phyloP scores from a whole-genome alignment of 2,329 filamentous ascomycete genomes.

The Penicillium sp. region DNA sequence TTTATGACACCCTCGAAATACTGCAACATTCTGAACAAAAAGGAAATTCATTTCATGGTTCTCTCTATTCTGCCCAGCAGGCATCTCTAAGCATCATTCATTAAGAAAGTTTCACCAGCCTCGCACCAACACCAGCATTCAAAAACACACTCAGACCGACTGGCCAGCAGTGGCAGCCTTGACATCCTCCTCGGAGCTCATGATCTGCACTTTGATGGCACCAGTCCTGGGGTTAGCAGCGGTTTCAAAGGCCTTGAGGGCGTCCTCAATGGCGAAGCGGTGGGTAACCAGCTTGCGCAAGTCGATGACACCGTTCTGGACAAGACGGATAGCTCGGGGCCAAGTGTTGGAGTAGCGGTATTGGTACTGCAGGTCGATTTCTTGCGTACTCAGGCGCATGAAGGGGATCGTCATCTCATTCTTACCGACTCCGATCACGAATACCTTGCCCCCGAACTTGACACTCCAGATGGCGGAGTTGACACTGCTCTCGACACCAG shows the following conservation, averaged over 20 bases:
- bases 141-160: constrained; percentile 19
- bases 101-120: constrained; percentile 10
- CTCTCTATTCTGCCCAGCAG: constrained; percentile 16
- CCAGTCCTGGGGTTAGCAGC: constrained; percentile 83
- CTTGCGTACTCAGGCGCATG: constrained; percentile 83
- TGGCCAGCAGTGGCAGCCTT: constrained; percentile 32
- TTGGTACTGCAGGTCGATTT: constrained; percentile 94
- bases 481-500: constrained; percentile 87
- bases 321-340: constrained; percentile 84
- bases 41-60: constrained; percentile 13
- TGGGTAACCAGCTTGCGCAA: constrained; percentile 82
- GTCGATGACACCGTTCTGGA: constrained; percentile 79
- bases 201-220: constrained; percentile 97
- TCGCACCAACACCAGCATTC: not conserved
- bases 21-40: not conserved
- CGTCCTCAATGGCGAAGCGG: constrained; percentile 78
- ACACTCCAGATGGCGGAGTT: constrained; percentile 79
- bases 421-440: constrained; percentile 91
- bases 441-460: constrained; percentile 95
- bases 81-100: constrained; percentile 23
- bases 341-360: constrained; percentile 96
- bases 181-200: constrained; percentile 41
- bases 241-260: constrained; percentile 82
- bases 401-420: constrained; percentile 95
- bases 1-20: not conserved